These are phyloP conservation scores for Cyclocybe aegerita DNA, from an alignment of 768 basidiomycete species.

Conservation along the genomic window DNA sequence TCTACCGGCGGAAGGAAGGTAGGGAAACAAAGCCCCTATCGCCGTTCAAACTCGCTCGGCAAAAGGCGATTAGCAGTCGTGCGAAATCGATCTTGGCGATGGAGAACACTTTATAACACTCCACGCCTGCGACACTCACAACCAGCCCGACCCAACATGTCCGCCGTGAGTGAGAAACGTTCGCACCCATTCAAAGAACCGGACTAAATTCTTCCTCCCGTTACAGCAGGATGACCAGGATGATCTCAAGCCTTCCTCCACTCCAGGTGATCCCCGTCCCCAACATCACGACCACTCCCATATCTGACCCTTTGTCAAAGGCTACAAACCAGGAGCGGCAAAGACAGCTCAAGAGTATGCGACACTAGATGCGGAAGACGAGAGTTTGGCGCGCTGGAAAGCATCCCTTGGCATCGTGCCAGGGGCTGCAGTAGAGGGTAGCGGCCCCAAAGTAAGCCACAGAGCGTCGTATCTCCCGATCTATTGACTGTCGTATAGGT, in stretches of 20 bases:
- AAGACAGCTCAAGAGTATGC: conserved; percentile 84
- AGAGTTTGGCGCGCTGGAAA: conserved; percentile 95
- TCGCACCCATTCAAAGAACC: not conserved
- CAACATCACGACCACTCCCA: conserved; percentile 1
- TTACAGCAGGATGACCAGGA: conserved; percentile 62
- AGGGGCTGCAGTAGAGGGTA: conserved; percentile 36
- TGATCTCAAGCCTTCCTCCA: conserved; percentile 64
- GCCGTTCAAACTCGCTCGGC: conserved; percentile 29
- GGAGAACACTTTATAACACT: conserved; percentile 15
- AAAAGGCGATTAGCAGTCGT: conserved; percentile 51
- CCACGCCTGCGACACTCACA: conserved; percentile 12
- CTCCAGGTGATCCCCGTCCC: conserved; percentile 52
- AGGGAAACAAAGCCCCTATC: not conserved
- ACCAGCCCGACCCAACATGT: conserved; percentile 40
- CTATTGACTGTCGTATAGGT: conserved; percentile 46
- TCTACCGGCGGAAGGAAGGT: not conserved
- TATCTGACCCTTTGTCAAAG: conserved; percentile 34
- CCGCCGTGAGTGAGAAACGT: conserved; percentile 39
- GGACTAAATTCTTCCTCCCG: conserved; percentile 4
- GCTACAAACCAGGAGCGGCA: conserved; percentile 70
- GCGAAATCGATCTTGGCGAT: conserved; percentile 65
- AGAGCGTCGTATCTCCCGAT: not conserved
- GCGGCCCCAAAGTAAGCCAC: conserved; percentile 63
- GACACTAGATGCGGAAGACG: conserved; percentile 84
- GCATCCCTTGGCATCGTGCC: conserved; percentile 84